Evolutionary conservation across 768 basidiomycete species (phyloP).

Genomic region (Xerocomellus amylosporus): DNA sequence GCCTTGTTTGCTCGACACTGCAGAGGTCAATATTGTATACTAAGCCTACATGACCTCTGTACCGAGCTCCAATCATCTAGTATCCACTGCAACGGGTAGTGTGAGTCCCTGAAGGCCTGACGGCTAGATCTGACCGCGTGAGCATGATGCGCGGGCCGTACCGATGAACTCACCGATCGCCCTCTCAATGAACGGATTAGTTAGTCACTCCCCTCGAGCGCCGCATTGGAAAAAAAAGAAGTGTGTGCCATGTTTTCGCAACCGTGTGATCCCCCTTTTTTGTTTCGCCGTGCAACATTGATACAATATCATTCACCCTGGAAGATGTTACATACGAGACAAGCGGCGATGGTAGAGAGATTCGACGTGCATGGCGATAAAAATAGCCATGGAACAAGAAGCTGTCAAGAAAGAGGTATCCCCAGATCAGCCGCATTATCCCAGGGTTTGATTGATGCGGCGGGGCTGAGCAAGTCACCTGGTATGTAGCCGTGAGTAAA

Average conservation of each 20-base stretch:
- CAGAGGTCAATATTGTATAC: too few species aligned
- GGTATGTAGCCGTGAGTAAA: neutral
- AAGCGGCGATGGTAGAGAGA: neutral
- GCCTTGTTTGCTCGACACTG: too few species aligned
- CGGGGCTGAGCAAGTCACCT: neutral
- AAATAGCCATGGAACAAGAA: neutral
- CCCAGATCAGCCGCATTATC: neutral
- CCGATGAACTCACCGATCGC: constrained; percentile 9
- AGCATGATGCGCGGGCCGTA: too few species aligned
- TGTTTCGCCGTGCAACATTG: neutral
- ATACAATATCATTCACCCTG: neutral
- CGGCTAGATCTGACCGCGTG: too few species aligned
- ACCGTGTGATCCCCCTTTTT: too few species aligned
- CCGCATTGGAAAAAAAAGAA: neutral
- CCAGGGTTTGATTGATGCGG: neutral
- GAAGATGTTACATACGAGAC: neutral
- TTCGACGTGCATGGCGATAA: neutral
- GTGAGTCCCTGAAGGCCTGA: too few species aligned
- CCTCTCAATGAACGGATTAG: neutral
- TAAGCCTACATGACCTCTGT: too few species aligned
- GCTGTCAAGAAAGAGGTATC: neutral
- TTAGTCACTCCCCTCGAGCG: neutral
- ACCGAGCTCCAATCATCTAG: too few species aligned
- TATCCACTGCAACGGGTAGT: neutral
- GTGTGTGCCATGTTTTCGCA: neutral